Conservation (phyloP, 192 early-diverging fungal genomes). For the Linnemannia elongata region DNA sequence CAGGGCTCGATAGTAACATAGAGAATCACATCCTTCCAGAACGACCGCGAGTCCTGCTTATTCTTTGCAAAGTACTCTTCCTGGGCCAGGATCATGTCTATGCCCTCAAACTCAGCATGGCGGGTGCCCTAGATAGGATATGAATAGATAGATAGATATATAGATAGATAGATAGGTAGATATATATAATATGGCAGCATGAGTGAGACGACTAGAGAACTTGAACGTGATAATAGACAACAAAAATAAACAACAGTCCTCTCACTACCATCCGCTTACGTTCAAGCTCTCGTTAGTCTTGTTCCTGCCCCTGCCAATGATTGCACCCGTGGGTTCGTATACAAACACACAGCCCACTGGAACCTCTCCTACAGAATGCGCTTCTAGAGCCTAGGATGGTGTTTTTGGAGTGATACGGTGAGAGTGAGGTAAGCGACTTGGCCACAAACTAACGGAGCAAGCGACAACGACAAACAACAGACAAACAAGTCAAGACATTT, state of each 20-base stretch:
- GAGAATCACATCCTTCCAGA: slow-evolving; percentile 68
- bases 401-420: slow-evolving; percentile 14
- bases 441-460: neutral
- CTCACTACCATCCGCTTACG: slow-evolving; percentile 59
- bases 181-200: neutral
- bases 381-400: slow-evolving; percentile 79
- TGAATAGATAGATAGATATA: neutral
- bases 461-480: neutral
- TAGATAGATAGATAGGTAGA: neutral
- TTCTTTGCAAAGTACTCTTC: slow-evolving; percentile 30
- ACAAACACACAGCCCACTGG: slow-evolving; percentile 98
- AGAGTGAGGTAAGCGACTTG: neutral
- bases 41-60: slow-evolving; percentile 31
- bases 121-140: slow-evolving; percentile 76
- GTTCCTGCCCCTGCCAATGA: slow-evolving; percentile 91
- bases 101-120: slow-evolving; percentile 96
- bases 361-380: slow-evolving; percentile 85
- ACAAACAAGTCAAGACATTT: neutral
- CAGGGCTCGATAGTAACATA: slow-evolving; percentile 99
- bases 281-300: slow-evolving; percentile 89
- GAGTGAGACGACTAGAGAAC: neutral
- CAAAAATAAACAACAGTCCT: neutral
- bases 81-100: slow-evolving; percentile 78
- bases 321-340: slow-evolving; percentile 57
- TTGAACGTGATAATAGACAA: neutral